Base-by-base conservation (phyloP, 2,329 filamentous ascomycete genomes). In the Fusarium caatingaense region DNA sequence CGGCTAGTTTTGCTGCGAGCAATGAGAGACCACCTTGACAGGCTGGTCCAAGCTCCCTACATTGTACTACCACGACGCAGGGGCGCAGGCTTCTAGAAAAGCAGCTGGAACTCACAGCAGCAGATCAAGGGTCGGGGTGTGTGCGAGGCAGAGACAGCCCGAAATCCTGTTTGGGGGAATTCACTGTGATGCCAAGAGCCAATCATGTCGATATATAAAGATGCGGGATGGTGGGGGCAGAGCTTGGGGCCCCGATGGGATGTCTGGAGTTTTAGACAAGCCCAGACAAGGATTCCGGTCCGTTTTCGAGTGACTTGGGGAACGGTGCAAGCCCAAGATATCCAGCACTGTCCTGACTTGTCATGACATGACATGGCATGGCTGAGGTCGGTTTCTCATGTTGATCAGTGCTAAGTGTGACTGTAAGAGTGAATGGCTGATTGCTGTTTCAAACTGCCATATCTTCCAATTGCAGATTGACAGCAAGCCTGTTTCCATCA, bases 221-320 rank as follows among this genome's bases (percentile, higher is more conserved):
- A 68, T 72, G 74, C 67, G 71, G 69, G 71, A 74, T 73, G 72
- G 69, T 74, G 71, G 72, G 63, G 69, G 66, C 32, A 53, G 67
- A 60, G 55, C 32, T 59, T 66, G 64, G 72, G 70, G 63, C 49
- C 55, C 66, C 64, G 61, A 73, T 68, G 68, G 54, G 49, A 68
- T 57, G 66, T 69, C 72, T 71, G 65, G 68, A 72, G 69, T 69
- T 40, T 57, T 61, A 45, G 57, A 69, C 66, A 57, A 60, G 60
- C 53, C 50, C 50, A 68, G 69, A 64, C 72, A 72, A 68, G 69
- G 72, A 60, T 77, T 78, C 75, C 77, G 78, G 75, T 77, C 74
- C 68, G 74, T 78, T 76, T 77, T 78, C 76, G 77, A 77, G 72
- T 72, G 70, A 77, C 74, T 63, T 74, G 58, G 32, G 30, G 48